Evolutionary conservation across 2,329 filamentous ascomycete species (phyloP), one percentile per base, ranked within the genome.

Genomic region (Lachnum nothofagi): DNA sequence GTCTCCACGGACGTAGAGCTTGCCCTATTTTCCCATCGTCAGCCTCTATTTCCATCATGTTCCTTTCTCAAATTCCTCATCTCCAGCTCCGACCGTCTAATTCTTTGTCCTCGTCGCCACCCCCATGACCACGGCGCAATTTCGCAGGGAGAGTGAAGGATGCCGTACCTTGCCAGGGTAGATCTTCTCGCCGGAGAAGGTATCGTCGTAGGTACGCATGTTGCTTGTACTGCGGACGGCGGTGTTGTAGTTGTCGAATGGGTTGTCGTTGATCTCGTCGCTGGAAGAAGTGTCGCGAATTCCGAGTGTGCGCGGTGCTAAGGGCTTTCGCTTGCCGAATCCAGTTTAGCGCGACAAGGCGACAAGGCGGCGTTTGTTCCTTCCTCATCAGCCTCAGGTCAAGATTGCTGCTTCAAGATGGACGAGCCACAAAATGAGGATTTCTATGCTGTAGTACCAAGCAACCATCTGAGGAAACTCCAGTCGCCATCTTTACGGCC

Each of bases 1-100:
- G 83, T 98, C 93, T 72, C 91, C 91, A 77, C 93, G 90, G 83
- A 98, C 80, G 81, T 91, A 98, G 80, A 98, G 87, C 83, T 97
- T 97, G 81, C 93, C 93, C 93, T 97, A 72, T 61, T 59, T 46
- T 53, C 50, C 24, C 54, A 52, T 48, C 40, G 50, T 66, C 61
- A 67, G 63, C 61, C 38, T 27, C 27, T 45, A 48, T 25, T 40
- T n/a, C 17, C 46, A 45, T 33, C 24, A 25, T 23, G 16, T 35
- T 49, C 43, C 29, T 46, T 37, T 42, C 39, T 24, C 41, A 31
- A 45, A 42, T 39, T 35, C 46, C 35, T 20, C 44, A 23, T 29
- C 29, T 51, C 37, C 48, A 34, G 38, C 41, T 20, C 22, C 35
- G 20, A 45, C 39, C 22, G 22, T 44, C 25, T 16, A 23, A 39